Percentiles rank a stretch among this genome's conserved stretches.
Evolutionary conservation across 192 early-diverging fungal genomes (phyloP).

Genomic region (Umbelopsis sp.): DNA sequence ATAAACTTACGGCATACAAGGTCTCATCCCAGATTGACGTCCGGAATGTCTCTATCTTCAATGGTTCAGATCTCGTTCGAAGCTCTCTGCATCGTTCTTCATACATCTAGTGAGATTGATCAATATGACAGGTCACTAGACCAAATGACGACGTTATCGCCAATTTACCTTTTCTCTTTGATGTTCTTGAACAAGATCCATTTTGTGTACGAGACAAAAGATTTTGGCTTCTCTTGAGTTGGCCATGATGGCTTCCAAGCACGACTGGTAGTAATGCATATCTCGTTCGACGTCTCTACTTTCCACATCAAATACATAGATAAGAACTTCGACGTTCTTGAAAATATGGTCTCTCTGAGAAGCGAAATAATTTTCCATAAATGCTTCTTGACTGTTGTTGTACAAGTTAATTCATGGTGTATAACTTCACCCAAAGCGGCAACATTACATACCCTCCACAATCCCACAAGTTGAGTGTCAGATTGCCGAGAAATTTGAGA

Average conservation of each 20-base stretch:
- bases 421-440: not conserved
- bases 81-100: slow-evolving; percentile 65
- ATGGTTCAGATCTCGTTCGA: slow-evolving; percentile 66
- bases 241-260: slow-evolving; percentile 77
- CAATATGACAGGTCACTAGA: slow-evolving; percentile 23
- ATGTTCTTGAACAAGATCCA: slow-evolving; percentile 89
- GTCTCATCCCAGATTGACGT: slow-evolving; percentile 95
- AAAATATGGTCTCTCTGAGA: slow-evolving; percentile 95
- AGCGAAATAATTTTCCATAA: slow-evolving; percentile 96
- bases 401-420: not conserved
- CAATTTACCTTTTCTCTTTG: slow-evolving; percentile 62
- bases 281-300: slow-evolving; percentile 89
- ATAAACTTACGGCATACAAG: slow-evolving; percentile 68
- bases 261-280: slow-evolving; percentile 87
- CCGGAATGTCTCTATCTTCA: slow-evolving; percentile 69
- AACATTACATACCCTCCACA: slow-evolving; percentile 69
- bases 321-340: slow-evolving; percentile 97
- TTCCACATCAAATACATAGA: slow-evolving; percentile 98
- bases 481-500: slow-evolving; percentile 92
- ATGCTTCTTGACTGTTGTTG: slow-evolving; percentile 77
- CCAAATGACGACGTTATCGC: not conserved
- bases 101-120: slow-evolving; percentile 54
- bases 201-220: slow-evolving; percentile 97
- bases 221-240: slow-evolving; percentile 90
- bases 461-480: slow-evolving; percentile 98